A percentile compares a stretch with the other conserved stretches of the same genome.
Conservation (phyloP, 2,329 filamentous ascomycete species). For the Cercospora berteroae region DNA sequence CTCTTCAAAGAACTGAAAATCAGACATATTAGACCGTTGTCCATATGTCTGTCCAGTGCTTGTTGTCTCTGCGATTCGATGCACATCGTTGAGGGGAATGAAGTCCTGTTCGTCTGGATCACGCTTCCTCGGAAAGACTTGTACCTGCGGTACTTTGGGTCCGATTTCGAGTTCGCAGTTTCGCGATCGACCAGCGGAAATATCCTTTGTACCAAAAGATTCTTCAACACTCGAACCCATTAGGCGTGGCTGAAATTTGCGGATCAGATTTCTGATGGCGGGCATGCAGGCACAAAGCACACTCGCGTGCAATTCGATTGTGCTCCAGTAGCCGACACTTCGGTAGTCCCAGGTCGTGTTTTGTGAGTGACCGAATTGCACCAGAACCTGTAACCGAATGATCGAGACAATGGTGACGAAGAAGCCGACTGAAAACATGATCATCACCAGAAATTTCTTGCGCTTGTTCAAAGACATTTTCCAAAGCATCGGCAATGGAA, state of each 20-base stretch:
- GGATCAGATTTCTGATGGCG: conserved; percentile 15
- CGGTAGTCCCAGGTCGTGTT: conserved; percentile 22
- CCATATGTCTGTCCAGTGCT: not conserved
- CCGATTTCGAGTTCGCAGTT: not conserved
- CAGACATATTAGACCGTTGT: not conserved
- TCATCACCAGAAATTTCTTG: conserved; percentile 26
- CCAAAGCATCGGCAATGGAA: conserved; percentile 27
- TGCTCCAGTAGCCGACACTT: conserved; percentile 14
- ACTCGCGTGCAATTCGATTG: conserved; percentile 16
- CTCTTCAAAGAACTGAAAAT: not conserved
- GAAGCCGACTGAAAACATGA: conserved; percentile 25
- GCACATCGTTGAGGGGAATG: conserved; percentile 19
- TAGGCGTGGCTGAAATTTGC: conserved; percentile 8
- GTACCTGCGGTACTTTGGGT: not conserved
- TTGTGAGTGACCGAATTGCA: conserved; percentile 21
- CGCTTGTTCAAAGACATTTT: conserved; percentile 24
- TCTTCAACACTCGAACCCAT: conserved; percentile 9
- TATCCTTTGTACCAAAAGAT: not conserved
- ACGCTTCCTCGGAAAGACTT: not conserved
- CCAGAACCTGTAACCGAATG: conserved; percentile 22
- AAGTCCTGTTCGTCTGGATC: conserved; percentile 15
- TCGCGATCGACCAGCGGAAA: not conserved
- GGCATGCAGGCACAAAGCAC: conserved; percentile 21
- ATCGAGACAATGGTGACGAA: conserved; percentile 25
- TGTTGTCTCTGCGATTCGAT: not conserved